These are phyloP conservation scores for Amanita inopinata DNA, from an alignment of 768 basidiomycete genomes.

Conservation along the genomic window DNA sequence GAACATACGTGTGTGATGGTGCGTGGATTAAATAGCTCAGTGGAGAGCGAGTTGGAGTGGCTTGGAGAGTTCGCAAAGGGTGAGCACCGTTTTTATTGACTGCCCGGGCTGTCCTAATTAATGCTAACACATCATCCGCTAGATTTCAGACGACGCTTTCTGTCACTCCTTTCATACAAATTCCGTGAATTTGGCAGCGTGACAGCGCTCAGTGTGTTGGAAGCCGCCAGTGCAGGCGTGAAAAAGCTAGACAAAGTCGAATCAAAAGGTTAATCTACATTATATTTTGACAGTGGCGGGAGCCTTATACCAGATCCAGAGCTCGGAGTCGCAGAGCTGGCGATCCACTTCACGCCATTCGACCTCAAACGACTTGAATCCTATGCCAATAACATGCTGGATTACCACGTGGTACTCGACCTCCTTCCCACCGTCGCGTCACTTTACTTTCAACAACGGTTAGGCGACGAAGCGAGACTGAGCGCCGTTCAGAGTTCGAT, in stretches of 20 bases:
- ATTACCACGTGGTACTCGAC: constrained; percentile 94
- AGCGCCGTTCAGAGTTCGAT: constrained; percentile 91
- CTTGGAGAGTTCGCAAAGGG: constrained; percentile 82
- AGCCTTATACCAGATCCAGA: constrained; percentile 14
- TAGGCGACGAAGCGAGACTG: constrained; percentile 56
- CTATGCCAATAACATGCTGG: constrained; percentile 92
- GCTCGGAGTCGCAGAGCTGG: constrained; percentile 32
- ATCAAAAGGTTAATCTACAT: constrained; percentile 24
- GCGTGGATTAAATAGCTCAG: constrained; percentile 64
- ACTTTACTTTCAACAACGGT: constrained; percentile 76
- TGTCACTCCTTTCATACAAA: constrained; percentile 83
- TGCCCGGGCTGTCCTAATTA: too few species aligned
- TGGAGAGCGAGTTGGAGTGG: constrained; percentile 65
- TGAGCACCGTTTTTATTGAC: constrained; percentile 18
- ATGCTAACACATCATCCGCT: background rate
- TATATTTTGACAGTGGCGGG: background rate
- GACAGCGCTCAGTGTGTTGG: constrained; percentile 79
- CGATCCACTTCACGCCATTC: constrained; percentile 72
- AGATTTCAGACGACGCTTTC: constrained; percentile 92
- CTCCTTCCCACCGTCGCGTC: constrained; percentile 72
- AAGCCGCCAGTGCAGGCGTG: constrained; percentile 64
- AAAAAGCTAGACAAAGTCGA: constrained; percentile 33
- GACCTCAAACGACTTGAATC: constrained; percentile 94
- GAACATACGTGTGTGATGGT: constrained; percentile 98
- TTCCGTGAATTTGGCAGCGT: constrained; percentile 91